Evolutionary conservation across 768 basidiomycete species (phyloP), one percentile per base, ranked within the genome.

Genomic region (Leccinellum rugosiceps): DNA sequence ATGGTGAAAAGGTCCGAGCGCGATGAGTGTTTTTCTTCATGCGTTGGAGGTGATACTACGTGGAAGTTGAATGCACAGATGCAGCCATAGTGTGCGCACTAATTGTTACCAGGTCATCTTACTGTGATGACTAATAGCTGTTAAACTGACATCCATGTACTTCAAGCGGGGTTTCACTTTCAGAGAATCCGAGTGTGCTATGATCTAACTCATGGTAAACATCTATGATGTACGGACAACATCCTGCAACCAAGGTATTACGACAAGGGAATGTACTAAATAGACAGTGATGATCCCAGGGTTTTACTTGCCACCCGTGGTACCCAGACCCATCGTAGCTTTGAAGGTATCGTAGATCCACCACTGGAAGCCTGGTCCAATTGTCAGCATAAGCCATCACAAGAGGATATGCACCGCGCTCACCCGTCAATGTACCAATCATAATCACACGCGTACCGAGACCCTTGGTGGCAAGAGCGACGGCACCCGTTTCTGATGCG

Each of bases 331-430:
- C 87, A 92, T 87, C 55, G 86, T 70, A 34, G 81, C 59, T 80
- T 93, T 92, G 84, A 92, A 92, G 51, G 83, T 78, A 72, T 92
- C 92, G 72, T 92, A 93, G 74, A 93, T 92, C 89, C 90, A 92
- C 90, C 89, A 91, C 80, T 91, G 88, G 88, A 90, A 90, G 69
- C 88, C 91, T 77, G 76, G 70, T 58, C 52, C 25, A 31, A 11
- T 15, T 14, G 35, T 50, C n/a, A 41, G 19, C n/a, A 19, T 19
- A 30, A 43, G 41, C 5, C 23, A 14, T 46, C 25, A 34, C 34
- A 6, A 50, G 2, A 45, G 9, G 28, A 1, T 3, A 21, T 23
- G 28, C 23, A 5, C 1, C 14, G 10, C 0, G 57, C 74, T 65
- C 53, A 74, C 76, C 77, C 41, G 78, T 79, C 60, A 79, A 63